Evolutionary conservation across 1,284 basidiomycete genomes (phyloP).

Genomic region (Lentinula novae-zelandiae): DNA sequence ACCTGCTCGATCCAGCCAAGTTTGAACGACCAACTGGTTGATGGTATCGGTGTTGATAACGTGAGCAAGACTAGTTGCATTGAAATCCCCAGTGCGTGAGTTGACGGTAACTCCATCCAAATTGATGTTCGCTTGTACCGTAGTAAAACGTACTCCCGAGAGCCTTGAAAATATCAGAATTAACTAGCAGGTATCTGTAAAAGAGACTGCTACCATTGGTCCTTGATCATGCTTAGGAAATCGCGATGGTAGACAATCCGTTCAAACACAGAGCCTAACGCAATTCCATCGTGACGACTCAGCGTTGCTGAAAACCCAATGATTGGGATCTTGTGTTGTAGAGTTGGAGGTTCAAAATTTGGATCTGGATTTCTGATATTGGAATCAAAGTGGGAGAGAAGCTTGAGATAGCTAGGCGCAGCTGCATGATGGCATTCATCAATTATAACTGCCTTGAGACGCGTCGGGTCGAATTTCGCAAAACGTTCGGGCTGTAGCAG

Average conservation of each 20-base stretch:
- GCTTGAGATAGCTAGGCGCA: constrained; percentile 72
- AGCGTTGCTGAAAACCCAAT: constrained; percentile 97
- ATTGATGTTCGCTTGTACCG: constrained; percentile 73
- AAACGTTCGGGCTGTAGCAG: constrained; percentile 66
- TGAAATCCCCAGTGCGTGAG: constrained; percentile 74
- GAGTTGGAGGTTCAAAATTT: constrained; percentile 28
- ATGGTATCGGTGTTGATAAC: constrained; percentile 78
- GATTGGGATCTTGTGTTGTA: constrained; percentile 68
- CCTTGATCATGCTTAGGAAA: constrained; percentile 90
- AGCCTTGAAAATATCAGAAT: constrained; percentile 50
- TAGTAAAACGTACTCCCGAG: constrained; percentile 80
- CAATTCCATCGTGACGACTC: constrained; percentile 87
- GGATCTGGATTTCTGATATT: constrained; percentile 54
- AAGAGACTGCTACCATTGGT: constrained; percentile 63
- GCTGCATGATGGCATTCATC: constrained; percentile 97
- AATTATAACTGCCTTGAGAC: constrained; percentile 81
- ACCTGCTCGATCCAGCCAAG: constrained; percentile 84
- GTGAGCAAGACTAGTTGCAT: constrained; percentile 67
- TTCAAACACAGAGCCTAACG: constrained; percentile 86
- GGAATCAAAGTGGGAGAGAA: constrained; percentile 74
- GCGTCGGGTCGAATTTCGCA: constrained; percentile 73
- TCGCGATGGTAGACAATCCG: constrained; percentile 94
- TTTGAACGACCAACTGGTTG: constrained; percentile 73
- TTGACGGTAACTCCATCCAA: constrained; percentile 66
- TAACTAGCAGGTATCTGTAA: background rate